These are phyloP conservation scores for Zygoascus biomembranicola DNA, from an alignment of 805 yeast species.

Conservation along the genomic window DNA sequence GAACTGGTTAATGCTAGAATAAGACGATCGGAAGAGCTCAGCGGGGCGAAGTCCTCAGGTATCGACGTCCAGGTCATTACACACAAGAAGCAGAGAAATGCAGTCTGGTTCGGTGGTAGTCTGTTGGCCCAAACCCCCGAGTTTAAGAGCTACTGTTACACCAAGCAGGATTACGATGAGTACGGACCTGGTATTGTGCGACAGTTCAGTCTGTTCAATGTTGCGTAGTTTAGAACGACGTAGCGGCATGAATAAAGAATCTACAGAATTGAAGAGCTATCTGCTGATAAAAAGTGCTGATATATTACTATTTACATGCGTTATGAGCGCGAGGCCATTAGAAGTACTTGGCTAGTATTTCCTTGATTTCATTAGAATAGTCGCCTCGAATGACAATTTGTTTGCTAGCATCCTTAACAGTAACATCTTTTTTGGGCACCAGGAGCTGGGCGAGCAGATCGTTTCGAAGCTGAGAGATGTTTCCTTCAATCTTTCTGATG, in stretches of 20 bases:
- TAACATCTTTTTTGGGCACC: conserved; percentile 40
- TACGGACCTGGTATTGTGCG: conserved; percentile 97
- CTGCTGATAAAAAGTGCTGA: not conserved
- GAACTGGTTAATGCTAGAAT: conserved; percentile 83
- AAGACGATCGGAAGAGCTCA: conserved; percentile 63
- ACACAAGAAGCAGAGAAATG: conserved; percentile 95
- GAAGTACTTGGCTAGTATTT: conserved; percentile 27
- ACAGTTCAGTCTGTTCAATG: conserved; percentile 89
- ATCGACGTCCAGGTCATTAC: conserved; percentile 95
- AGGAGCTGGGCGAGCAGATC: conserved; percentile 49
- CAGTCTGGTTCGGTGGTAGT: conserved; percentile 99
- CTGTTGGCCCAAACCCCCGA: conserved; percentile 94
- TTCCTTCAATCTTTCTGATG: conserved; percentile 63
- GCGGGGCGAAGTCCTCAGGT: conserved; percentile 77
- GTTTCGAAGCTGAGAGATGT: conserved; percentile 52
- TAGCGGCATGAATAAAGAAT: not conserved
- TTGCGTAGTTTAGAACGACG: conserved; percentile 38
- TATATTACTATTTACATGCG: conserved; percentile 1
- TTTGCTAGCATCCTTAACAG: conserved; percentile 42
- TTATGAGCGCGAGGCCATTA: conserved; percentile 9
- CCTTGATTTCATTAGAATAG: conserved; percentile 29
- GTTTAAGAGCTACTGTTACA: conserved; percentile 92
- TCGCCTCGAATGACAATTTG: conserved; percentile 50
- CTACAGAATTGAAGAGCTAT: no score
- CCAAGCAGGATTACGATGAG: conserved; percentile 95